A percentile compares a stretch with the other conserved stretches of the same genome.
These are phyloP conservation scores for Oemleria cerasiformis DNA, from an alignment of 306 rosid species.

Conservation along the genomic window DNA sequence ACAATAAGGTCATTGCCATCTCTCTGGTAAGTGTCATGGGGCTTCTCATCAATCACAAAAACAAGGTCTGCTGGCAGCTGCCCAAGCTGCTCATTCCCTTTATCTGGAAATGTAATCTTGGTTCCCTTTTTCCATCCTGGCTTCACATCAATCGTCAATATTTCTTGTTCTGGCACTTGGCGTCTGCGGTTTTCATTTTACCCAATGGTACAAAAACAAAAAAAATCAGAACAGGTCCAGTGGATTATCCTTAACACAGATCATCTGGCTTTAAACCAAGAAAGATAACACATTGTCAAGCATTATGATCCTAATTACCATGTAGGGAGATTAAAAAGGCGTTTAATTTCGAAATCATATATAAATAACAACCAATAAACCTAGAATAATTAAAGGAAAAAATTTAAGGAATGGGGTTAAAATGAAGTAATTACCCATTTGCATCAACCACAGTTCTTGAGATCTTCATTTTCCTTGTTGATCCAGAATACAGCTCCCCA, in stretches of 20 bases:
- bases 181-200: conserved; percentile 34
- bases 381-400: not conserved
- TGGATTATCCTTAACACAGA: not conserved
- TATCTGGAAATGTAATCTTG: conserved; percentile 85
- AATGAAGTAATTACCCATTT: conserved; percentile 46
- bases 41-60: conserved; percentile 90
- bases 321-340: not conserved
- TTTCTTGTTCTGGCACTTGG: conserved; percentile 62
- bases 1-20: conserved; percentile 76
- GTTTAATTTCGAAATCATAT: not conserved
- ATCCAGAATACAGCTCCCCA: conserved; percentile 80
- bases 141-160: conserved; percentile 75
- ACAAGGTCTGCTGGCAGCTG: conserved; percentile 81
- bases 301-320: not conserved
- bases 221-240: not conserved
- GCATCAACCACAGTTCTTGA: conserved; percentile 62
- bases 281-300: not conserved
- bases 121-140: conserved; percentile 99
- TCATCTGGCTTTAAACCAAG: not conserved
- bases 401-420: not conserved
- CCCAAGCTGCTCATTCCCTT: conserved; percentile 81
- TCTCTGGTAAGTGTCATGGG: conserved; percentile 66
- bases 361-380: not conserved
- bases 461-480: conserved; percentile 97
- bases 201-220: not conserved